Evolutionary conservation across 164 flowering plant species (phyloP).

Genomic region (Hamamelis virginiana): DNA sequence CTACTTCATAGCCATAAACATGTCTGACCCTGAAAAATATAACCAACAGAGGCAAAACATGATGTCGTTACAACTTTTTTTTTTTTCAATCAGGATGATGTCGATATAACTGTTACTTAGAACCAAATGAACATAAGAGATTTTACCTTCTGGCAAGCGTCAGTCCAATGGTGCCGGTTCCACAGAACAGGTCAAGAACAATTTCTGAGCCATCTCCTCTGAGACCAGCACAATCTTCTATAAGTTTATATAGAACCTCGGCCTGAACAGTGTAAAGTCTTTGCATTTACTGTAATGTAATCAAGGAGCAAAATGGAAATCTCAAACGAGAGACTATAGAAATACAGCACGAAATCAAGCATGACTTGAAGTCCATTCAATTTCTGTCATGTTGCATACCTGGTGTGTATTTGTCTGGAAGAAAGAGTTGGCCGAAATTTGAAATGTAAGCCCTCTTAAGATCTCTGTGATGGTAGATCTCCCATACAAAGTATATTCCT

Average conservation of each 20-base stretch:
- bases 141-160: slow-evolving; percentile 86
- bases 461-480: slow-evolving; percentile 76
- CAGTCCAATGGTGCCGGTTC: slow-evolving; percentile 97
- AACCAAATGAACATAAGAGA: slow-evolving; percentile 3
- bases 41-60: slow-evolving; percentile 9
- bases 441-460: slow-evolving; percentile 83
- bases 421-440: slow-evolving; percentile 97
- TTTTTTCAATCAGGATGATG: background rate
- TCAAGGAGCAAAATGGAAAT: background rate
- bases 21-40: slow-evolving; percentile 61
- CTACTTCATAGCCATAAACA: slow-evolving; percentile 94
- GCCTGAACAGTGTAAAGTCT: slow-evolving; percentile 53
- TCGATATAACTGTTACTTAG: background rate
- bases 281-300: slow-evolving; percentile 11
- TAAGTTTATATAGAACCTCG: slow-evolving; percentile 81
- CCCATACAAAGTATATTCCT: slow-evolving; percentile 76
- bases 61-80: background rate
- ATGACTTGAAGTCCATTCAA: background rate
- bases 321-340: slow-evolving; percentile 5
- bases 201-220: slow-evolving; percentile 93
- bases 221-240: slow-evolving; percentile 84
- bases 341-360: background rate
- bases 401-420: slow-evolving; percentile 95
- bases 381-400: slow-evolving; percentile 38
- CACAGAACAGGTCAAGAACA: slow-evolving; percentile 94